Conservation (phyloP, 2,329 filamentous ascomycete species). For the Hypomyces rosellus region DNA sequence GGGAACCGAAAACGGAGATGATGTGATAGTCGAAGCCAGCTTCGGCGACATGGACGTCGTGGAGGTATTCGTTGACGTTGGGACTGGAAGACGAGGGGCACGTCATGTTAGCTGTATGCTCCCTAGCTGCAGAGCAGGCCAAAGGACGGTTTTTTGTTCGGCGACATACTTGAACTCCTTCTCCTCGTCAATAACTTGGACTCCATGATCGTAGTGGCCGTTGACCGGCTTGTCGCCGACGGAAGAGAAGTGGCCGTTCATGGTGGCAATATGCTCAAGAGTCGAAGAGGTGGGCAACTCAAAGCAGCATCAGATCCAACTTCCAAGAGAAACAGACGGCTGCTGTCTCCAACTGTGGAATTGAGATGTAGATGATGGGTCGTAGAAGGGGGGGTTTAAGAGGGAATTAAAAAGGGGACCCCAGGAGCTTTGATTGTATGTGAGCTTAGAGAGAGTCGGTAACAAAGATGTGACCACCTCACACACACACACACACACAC, state of each 20-base stretch:
- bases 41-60: constrained; percentile 69
- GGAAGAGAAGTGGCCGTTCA: constrained; percentile 78
- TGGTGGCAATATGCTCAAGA: constrained; percentile 27
- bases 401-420: no score
- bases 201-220: constrained; percentile 79
- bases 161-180: constrained; percentile 87
- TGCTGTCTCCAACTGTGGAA: not conserved
- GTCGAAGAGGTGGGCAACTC: constrained; percentile 1
- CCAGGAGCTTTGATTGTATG: constrained; percentile 2
- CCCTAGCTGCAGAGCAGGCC: not conserved
- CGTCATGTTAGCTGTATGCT: constrained; percentile 8
- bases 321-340: not conserved
- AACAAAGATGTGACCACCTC: constrained; percentile 9
- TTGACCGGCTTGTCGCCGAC: constrained; percentile 60
- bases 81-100: constrained; percentile 43
- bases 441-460: not conserved
- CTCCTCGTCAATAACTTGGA: constrained; percentile 88
- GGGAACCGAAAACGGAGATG: constrained; percentile 97
- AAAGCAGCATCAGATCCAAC: constrained; percentile 9
- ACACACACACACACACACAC: not conserved
- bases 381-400: not conserved
- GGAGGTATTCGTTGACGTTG: constrained; percentile 75
- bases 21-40: constrained; percentile 99
- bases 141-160: not conserved
- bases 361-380: not conserved